Percentiles rank a stretch among this genome's conserved stretches.
These are phyloP conservation scores for Dictyostelium intermedium DNA, from an alignment of 78 protist genomes.

Conservation along the genomic window DNA sequence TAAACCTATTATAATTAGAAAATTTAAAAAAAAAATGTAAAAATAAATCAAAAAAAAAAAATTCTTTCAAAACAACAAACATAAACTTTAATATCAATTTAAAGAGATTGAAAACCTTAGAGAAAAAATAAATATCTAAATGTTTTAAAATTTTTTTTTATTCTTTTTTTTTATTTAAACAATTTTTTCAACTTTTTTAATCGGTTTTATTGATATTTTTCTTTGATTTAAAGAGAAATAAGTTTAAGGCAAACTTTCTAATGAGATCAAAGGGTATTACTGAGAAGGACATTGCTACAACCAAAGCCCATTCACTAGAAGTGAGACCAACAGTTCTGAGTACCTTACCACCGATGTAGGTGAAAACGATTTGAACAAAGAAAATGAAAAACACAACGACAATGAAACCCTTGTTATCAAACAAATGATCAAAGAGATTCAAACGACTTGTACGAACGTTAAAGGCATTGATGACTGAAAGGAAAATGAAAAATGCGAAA, in stretches of 20 bases:
- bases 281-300: constrained; percentile 63
- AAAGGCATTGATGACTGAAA: constrained; percentile 88
- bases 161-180: background rate
- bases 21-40: too few species aligned
- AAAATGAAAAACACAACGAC: constrained; percentile 77
- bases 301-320: constrained; percentile 58
- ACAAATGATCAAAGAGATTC: constrained; percentile 78
- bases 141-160: too few species aligned
- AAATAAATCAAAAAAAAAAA: too few species aligned
- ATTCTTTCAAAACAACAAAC: too few species aligned
- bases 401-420: constrained; percentile 75
- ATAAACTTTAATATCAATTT: too few species aligned
- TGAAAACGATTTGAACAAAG: constrained; percentile 79
- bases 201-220: background rate
- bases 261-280: constrained; percentile 78
- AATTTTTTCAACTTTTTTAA: constrained; percentile 1
- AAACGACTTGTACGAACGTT: constrained; percentile 82
- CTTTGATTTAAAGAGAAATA: constrained; percentile 6
- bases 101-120: too few species aligned
- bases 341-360: constrained; percentile 81
- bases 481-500: constrained; percentile 90
- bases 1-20: too few species aligned
- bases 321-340: constrained; percentile 80
- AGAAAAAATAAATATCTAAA: too few species aligned
- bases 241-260: constrained; percentile 44